Base-by-base conservation (phyloP, 352 stramenopile genomes). In the Globisporangium okanoganense region DNA sequence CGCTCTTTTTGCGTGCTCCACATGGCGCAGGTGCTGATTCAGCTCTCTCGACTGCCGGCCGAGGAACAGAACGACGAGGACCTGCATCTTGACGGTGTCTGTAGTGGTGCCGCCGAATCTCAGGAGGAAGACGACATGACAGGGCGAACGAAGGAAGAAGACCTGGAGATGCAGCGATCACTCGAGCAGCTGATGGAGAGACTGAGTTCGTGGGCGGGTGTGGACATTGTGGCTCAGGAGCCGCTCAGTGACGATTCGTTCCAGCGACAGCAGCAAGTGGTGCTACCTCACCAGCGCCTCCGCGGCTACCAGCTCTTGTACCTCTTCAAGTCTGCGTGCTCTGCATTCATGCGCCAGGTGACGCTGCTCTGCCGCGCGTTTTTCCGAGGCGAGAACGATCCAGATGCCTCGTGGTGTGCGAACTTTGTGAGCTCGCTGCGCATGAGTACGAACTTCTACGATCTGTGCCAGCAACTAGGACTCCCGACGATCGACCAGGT, bases 371-470 rank as follows among this genome's bases (percentile, higher is more conserved):
- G 73, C 25, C 85, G 85, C 36, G 85, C 76, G 3, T 85, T 91
- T 52, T 94, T 92, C 67, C 79, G 85, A 24, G 85, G 82, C 18
- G 79, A 91, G 35, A 70, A 90, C 12, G 85, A 94, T 25, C 85
- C 85, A 2, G 82, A 94, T 61, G 82, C 77, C 1, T 73, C 81
- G 2, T 84, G 79, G 71, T 90, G 85, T 55, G 79, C 82, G 25
- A 94, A 94, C 52, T 91, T 92, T 62, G 81, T 91, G 44, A 87
- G 72, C 31, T 90, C 77, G 3, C 44, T 94, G 64, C 79, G 82
- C 0, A 64, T 92, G 3, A 89, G 79, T 45, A 92, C 81, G 20
- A 84, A 92, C 44, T 92, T 82, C 40, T 67, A 89, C 54, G 74
- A 80, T 44, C 84, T 94, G 78, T 84, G 76, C 38, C 78, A 90